phyloP scores from a whole-genome alignment of 495 filamentous ascomycete species.

The Xanthoparmelia taractica region DNA sequence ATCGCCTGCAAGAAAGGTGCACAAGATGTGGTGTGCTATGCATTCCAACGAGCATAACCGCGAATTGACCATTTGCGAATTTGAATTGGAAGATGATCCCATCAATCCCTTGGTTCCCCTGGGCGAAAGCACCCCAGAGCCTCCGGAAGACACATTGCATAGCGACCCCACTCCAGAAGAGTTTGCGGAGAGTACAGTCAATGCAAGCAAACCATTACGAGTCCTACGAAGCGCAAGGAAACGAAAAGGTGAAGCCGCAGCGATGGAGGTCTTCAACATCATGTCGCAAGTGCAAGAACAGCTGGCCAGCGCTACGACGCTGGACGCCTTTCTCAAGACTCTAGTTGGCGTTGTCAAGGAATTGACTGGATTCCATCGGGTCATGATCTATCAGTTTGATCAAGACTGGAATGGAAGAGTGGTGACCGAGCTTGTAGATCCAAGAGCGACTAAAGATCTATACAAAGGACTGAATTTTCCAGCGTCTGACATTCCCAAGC shows the following conservation, averaged over 20 bases:
- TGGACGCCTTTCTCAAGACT: slow-evolving; percentile 63
- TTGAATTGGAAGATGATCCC: slow-evolving; percentile 79
- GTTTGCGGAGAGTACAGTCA: slow-evolving; percentile 62
- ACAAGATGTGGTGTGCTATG: slow-evolving; percentile 84
- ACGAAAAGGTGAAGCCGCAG: slow-evolving; percentile 71
- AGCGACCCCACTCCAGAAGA: slow-evolving; percentile 65
- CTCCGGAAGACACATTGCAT: slow-evolving; percentile 66
- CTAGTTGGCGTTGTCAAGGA: slow-evolving; percentile 76
- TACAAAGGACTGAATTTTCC: slow-evolving; percentile 90
- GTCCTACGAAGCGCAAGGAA: slow-evolving; percentile 72
- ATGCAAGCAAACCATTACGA: slow-evolving; percentile 67
- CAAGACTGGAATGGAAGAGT: slow-evolving; percentile 73
- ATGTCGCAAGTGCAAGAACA: slow-evolving; percentile 82
- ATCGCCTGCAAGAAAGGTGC: slow-evolving; percentile 40
- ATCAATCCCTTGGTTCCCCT: slow-evolving; percentile 58
- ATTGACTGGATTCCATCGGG: slow-evolving; percentile 84
- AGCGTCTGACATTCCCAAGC: slow-evolving; percentile 82
- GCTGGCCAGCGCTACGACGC: slow-evolving; percentile 57
- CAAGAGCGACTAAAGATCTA: slow-evolving; percentile 68
- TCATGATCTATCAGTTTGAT: slow-evolving; percentile 94
- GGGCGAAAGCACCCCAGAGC: slow-evolving; percentile 47
- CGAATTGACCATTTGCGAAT: slow-evolving; percentile 79
- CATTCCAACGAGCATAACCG: slow-evolving; percentile 60
- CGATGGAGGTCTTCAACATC: slow-evolving; percentile 91
- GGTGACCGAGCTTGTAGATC: slow-evolving; percentile 81